Base-by-base conservation (phyloP, 1,284 basidiomycete species). In the Leucoagaricus sp. region DNA sequence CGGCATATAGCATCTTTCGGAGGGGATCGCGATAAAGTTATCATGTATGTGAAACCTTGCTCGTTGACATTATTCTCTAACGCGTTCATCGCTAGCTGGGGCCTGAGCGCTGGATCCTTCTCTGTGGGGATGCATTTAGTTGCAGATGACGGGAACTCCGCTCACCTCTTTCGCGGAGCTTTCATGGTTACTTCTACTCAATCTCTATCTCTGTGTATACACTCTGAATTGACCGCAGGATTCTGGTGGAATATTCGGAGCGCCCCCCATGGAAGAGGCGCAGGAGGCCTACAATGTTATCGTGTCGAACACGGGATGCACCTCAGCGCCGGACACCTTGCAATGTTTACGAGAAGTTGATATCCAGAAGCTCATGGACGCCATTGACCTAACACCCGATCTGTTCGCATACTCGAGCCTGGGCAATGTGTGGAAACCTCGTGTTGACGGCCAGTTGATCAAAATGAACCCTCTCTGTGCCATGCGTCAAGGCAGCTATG, bases 371-470 rank as follows among this genome's bases (percentile, higher is more conserved):
- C 68, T 81, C 48, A 70, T 80, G n/a, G 69, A 80, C 52, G 58
- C 65, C n/a, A n/a, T n/a, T 17, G 13, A 17, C n/a, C 29, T 4
- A 7, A 25, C 3, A 26, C 41, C 41, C 17, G 26, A 26, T 6
- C 15, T 73, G 74, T 72, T 74, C 8, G 54, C 79, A 50, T n/a
- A n/a, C n/a, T n/a, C n/a, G n/a, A n/a, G n/a, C n/a, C n/a, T n/a
- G n/a, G n/a, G n/a, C n/a, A n/a, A n/a, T n/a, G 75, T 78, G 0
- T 85, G 79, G 80, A 61, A 75, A 13, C 83, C 82, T 21, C 71
- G 81, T 5, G 76, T 76, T 21, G 84, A 85, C 57, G 82, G 83
- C 0, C 65, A 71, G 1, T 79, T 83, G 66, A 59, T 85, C 46
- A 74, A 71, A 0, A 75, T 75, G 15, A 63, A 72, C 49, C 76